Evolutionary conservation across 2,329 filamentous ascomycete genomes (phyloP).

Genomic region (Xylaria multiplex): DNA sequence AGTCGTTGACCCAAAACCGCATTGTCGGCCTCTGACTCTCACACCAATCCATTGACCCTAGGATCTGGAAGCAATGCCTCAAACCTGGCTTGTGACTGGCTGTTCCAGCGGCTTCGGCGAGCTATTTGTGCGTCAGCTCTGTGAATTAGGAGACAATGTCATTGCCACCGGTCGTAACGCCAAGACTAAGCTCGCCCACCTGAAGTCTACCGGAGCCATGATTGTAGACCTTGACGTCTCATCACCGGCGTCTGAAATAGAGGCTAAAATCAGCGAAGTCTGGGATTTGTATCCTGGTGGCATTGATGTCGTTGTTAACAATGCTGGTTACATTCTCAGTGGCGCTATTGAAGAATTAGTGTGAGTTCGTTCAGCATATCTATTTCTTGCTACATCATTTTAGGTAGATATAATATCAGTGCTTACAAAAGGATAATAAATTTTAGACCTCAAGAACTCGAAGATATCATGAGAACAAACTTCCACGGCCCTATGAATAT

Average conservation of each 20-base stretch:
- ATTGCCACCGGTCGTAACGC: constrained; percentile 55
- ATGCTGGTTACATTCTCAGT: constrained; percentile 47
- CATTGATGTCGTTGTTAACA: constrained; percentile 53
- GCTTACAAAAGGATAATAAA: no score
- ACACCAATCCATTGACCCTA: no score
- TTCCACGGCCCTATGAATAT: constrained; percentile 53
- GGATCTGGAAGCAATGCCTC: no score
- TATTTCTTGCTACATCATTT: no score
- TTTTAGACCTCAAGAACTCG: no score
- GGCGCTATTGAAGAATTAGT: constrained; percentile 49
- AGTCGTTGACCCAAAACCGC: no score
- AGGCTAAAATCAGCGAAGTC: constrained; percentile 39
- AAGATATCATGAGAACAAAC: constrained; percentile 49
- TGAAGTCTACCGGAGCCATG: constrained; percentile 49
- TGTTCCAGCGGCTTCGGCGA: constrained; percentile 56
- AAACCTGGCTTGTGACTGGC: constrained; percentile 55
- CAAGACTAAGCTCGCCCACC: constrained; percentile 47
- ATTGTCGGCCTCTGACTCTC: no score
- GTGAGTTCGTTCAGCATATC: no score
- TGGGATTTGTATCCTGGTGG: constrained; percentile 41
- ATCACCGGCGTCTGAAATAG: constrained; percentile 37
- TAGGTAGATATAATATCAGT: no score
- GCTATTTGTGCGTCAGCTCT: constrained; percentile 51
- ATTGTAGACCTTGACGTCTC: constrained; percentile 49
- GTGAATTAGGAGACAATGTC: constrained; percentile 52